Evolutionary conservation across 208 protist genomes (phyloP), one percentile per base, ranked within the genome.

Genomic region (Leptomonas pyrrhocoris): DNA sequence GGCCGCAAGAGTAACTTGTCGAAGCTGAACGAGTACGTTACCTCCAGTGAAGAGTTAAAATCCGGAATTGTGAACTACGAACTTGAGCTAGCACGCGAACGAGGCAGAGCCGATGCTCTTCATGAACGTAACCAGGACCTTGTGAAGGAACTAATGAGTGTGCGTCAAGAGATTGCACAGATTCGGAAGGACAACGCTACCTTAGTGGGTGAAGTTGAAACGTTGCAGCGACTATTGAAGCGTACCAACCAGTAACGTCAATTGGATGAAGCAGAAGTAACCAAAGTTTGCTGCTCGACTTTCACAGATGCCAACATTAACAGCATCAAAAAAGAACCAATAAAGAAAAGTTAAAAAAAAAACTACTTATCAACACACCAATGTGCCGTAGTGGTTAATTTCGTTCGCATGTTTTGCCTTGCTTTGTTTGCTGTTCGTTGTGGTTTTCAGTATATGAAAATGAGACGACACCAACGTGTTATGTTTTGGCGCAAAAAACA

Each of bases 41-140:
- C 61, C 31, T 83, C 57, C 28, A 80, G 53, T 45, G 80, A 89
- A 13, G 51, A 65, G 16, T 53, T 84, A 16, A 80, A 83, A 48
- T 74, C 76, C 9, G 85, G 84, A 1, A 61, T 89, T 19, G 73
- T 94, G 7, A 92, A 94, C 72, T 92, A 96, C 67, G 90, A 96
- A 68, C 71, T 94, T 21, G 86, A 94, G 51, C 64, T 96, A 7
- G 72, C 74, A 16, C 74, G 88, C 5, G 90, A 93, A 56, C 74
- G 80, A 16, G 60, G 56, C 13, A 80, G 90, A 53, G 82, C 84
- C 8, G 88, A 96, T 58, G 62, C 75, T 18, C 72, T 79, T 19
- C 81, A 92, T 42, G 74, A 89, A 51, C 74, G 88, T 6, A 92
- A 88, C 64, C 77, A 94, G 60, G 68, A 88, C 45, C 76, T 95